Percentiles rank a stretch among this genome's conserved stretches.
phyloP scores from a whole-genome alignment of 2,329 filamentous ascomycete genomes.

The Aspergillus sp. region DNA sequence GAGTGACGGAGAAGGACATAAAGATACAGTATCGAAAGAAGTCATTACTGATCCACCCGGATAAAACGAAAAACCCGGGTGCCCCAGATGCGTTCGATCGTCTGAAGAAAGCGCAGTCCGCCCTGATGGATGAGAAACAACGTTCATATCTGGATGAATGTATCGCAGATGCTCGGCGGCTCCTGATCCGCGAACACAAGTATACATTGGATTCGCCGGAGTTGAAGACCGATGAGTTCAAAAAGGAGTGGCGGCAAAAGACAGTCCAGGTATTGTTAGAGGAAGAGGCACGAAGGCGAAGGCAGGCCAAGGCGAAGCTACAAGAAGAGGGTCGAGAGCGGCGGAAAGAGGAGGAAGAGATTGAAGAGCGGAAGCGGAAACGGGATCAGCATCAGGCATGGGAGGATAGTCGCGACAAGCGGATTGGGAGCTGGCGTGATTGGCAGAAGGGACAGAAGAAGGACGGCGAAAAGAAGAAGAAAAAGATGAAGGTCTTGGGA shows the following conservation, averaged over 20 bases:
- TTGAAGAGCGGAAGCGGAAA: slow-evolving; percentile 78
- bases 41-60: slow-evolving; percentile 97
- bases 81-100: slow-evolving; percentile 96
- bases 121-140: slow-evolving; percentile 91
- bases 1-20: slow-evolving; percentile 93
- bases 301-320: slow-evolving; percentile 90
- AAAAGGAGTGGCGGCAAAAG: slow-evolving; percentile 85
- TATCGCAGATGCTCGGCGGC: slow-evolving; percentile 92
- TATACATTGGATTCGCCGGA: slow-evolving; percentile 88
- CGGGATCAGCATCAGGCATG: slow-evolving; percentile 91
- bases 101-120: slow-evolving; percentile 88
- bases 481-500: slow-evolving; percentile 51
- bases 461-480: slow-evolving; percentile 60
- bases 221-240: slow-evolving; percentile 76
- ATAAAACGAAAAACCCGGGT: slow-evolving; percentile 88
- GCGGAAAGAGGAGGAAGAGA: slow-evolving; percentile 79
- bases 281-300: slow-evolving; percentile 78
- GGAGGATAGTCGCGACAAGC: slow-evolving; percentile 87
- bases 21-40: slow-evolving; percentile 93
- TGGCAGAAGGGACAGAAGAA: slow-evolving; percentile 73
- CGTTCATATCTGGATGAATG: slow-evolving; percentile 85
- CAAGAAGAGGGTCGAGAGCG: slow-evolving; percentile 93
- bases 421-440: slow-evolving; percentile 91
- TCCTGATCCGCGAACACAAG: slow-evolving; percentile 91
- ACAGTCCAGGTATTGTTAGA: slow-evolving; percentile 86